Percentiles rank a stretch among this genome's conserved stretches.
Evolutionary conservation across 768 basidiomycete species (phyloP).

Genomic region (Pholiota molesta): DNA sequence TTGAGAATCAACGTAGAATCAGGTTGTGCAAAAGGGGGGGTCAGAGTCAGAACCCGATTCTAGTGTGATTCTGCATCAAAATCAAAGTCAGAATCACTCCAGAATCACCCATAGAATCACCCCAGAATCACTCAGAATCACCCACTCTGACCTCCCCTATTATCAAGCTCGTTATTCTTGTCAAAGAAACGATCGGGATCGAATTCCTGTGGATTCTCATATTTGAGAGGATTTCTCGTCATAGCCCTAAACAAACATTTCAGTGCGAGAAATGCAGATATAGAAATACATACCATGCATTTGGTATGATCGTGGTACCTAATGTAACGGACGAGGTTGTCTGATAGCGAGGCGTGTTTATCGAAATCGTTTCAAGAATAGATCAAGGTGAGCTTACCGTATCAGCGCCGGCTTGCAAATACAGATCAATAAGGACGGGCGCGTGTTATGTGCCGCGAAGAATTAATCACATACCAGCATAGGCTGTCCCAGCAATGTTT

Average conservation of each 20-base stretch:
- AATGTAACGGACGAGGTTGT: constrained; percentile 22
- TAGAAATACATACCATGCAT: constrained; percentile 19
- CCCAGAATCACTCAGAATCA: no score
- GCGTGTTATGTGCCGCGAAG: neutral
- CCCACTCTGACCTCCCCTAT: neutral
- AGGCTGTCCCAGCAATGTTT: neutral
- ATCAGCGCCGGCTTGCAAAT: neutral
- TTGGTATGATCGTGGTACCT: constrained; percentile 20
- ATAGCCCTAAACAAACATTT: constrained; percentile 19
- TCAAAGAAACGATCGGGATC: constrained; percentile 31
- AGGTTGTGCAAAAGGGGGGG: no score
- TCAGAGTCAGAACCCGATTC: no score
- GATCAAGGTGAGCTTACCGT: neutral
- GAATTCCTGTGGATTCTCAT: constrained; percentile 27
- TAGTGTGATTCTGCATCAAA: no score
- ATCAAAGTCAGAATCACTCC: no score
- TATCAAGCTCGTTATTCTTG: constrained; percentile 5
- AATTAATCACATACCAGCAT: neutral
- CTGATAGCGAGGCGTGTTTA: neutral
- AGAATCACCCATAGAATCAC: no score
- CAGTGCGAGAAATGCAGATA: neutral
- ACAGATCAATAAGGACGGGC: no score
- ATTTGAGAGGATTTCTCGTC: constrained; percentile 26
- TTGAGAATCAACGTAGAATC: no score
- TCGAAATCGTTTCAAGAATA: neutral